Evolutionary conservation across 495 filamentous ascomycete species (phyloP).

Genomic region (Hypoxylon fuscum): DNA sequence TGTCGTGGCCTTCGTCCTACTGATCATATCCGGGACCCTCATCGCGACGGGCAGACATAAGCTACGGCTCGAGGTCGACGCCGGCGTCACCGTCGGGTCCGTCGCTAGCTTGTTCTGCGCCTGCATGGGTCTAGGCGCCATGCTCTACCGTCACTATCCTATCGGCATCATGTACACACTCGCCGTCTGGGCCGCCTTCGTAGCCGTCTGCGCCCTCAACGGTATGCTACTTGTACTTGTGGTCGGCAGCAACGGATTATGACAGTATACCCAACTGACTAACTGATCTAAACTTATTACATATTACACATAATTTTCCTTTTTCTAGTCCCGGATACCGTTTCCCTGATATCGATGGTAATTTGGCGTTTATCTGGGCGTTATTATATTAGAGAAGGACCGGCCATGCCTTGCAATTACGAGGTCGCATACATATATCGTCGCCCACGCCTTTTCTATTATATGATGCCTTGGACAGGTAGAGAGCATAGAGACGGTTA

Average conservation of each 20-base stretch:
- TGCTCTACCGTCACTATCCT: slow-evolving; percentile 55
- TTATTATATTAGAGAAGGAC: too few relatives aligned
- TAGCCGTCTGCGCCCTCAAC: slow-evolving; percentile 57
- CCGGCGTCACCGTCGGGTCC: slow-evolving; percentile 67
- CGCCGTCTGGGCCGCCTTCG: slow-evolving; percentile 56
- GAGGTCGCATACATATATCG: too few relatives aligned
- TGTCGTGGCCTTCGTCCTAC: slow-evolving; percentile 58
- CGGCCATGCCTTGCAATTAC: too few relatives aligned
- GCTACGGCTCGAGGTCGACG: slow-evolving; percentile 65
- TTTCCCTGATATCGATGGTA: too few relatives aligned
- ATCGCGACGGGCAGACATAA: slow-evolving; percentile 63
- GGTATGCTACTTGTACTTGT: slow-evolving; percentile 61
- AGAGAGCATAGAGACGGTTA: too few relatives aligned
- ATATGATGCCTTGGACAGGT: too few relatives aligned
- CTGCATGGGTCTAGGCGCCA: slow-evolving; percentile 59
- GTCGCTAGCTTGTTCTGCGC: slow-evolving; percentile 63
- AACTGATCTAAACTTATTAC: background rate
- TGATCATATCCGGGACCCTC: slow-evolving; percentile 62
- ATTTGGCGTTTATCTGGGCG: too few relatives aligned
- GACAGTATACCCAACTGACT: slow-evolving; percentile 14
- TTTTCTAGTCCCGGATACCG: too few relatives aligned
- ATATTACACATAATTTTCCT: too few relatives aligned
- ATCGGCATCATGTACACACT: slow-evolving; percentile 52
- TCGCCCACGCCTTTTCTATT: too few relatives aligned
- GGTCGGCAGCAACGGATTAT: slow-evolving; percentile 48